These are phyloP conservation scores for Suillus plorans DNA, from an alignment of 768 basidiomycete species.

Conservation along the genomic window DNA sequence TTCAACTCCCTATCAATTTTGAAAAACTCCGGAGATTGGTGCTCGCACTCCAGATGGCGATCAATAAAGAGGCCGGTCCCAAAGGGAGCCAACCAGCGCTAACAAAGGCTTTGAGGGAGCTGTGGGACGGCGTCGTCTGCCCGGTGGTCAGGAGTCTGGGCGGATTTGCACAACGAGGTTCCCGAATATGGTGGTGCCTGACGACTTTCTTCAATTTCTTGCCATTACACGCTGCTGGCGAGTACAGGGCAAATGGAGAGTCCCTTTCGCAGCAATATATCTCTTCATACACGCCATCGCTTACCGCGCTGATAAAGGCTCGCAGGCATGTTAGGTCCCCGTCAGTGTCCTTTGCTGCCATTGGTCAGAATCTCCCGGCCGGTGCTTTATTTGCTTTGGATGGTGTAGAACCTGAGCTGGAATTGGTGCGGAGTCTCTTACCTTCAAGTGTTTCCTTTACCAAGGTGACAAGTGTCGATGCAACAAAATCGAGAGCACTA, in stretches of 20 bases:
- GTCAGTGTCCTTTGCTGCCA: slow-evolving; percentile 3
- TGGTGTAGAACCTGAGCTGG: not conserved
- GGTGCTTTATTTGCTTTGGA: not conserved
- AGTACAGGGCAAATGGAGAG: not conserved
- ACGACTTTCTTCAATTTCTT: not conserved
- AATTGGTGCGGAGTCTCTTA: not conserved
- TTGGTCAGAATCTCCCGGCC: slow-evolving; percentile 4
- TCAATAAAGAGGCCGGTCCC: too few relatives aligned
- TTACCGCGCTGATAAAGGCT: not conserved
- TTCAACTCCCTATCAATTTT: not conserved
- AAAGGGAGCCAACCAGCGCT: too few relatives aligned
- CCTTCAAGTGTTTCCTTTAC: not conserved
- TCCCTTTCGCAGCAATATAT: not conserved
- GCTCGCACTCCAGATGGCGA: too few relatives aligned
- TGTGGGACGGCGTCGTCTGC: slow-evolving; percentile 2
- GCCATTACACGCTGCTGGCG: not conserved
- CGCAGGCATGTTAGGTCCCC: not conserved
- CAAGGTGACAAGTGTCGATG: not conserved
- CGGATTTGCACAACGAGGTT: not conserved
- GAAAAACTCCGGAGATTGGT: not conserved
- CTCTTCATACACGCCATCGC: slow-evolving; percentile 7
- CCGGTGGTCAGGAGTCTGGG: slow-evolving; percentile 2
- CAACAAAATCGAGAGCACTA: not conserved
- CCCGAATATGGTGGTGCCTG: not conserved
- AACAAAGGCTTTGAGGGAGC: not conserved